Conservation (phyloP, 345 rosid species). For the Brassica napus region Da-Ae NC_063446.1:60518001-60518500, state of each 20-base stretch:
- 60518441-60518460: background rate
- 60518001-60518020: too few relatives aligned
- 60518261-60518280: constrained; percentile 12
- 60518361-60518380: background rate
- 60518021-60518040: too few relatives aligned
- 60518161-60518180: too few relatives aligned
- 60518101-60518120: too few relatives aligned
- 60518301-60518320: background rate
- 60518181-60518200: too few relatives aligned
- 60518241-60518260: constrained; percentile 18
- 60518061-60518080: too few relatives aligned
- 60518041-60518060: too few relatives aligned
- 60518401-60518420: background rate
- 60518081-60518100: too few relatives aligned
- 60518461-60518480: background rate
- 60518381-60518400: background rate
- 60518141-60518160: too few relatives aligned
- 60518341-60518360: background rate
- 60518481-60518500: constrained; percentile 44
- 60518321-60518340: background rate
- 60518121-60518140: too few relatives aligned
- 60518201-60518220: too few relatives aligned
- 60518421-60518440: constrained; percentile 14
- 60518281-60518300: constrained; percentile 6
- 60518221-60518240: too few relatives aligned